Percentiles rank a stretch among this genome's conserved stretches.
Evolutionary conservation across 768 basidiomycete genomes (phyloP).

Genomic region (Termitomyces sp.): DNA sequence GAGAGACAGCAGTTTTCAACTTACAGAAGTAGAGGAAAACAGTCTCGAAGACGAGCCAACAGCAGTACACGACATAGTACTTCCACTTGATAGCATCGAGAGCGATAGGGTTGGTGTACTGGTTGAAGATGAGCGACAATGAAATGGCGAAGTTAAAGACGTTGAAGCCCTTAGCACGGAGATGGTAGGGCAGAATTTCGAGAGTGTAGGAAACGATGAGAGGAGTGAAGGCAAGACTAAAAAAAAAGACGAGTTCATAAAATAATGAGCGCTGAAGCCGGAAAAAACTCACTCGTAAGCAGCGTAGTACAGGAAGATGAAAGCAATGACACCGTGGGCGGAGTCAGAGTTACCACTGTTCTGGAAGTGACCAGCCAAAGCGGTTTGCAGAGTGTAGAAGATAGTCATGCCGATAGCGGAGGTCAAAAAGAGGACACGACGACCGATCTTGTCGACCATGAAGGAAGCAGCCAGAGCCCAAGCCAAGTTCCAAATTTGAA

Average conservation of each 20-base stretch:
- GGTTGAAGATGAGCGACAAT: slow-evolving; percentile 82
- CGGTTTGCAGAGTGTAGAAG: slow-evolving; percentile 67
- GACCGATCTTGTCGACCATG: slow-evolving; percentile 62
- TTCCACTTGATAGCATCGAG: slow-evolving; percentile 64
- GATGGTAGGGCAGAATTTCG: slow-evolving; percentile 79
- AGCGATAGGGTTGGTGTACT: slow-evolving; percentile 84
- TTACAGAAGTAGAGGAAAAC: slow-evolving; percentile 60
- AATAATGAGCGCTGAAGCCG: not conserved
- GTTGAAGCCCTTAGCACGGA: slow-evolving; percentile 86
- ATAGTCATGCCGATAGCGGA: slow-evolving; percentile 57
- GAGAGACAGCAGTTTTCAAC: slow-evolving; percentile 8
- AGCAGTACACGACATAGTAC: slow-evolving; percentile 76
- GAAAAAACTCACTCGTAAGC: slow-evolving; percentile 61
- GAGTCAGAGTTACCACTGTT: slow-evolving; percentile 37
- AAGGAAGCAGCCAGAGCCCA: slow-evolving; percentile 58
- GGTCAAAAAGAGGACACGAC: slow-evolving; percentile 66
- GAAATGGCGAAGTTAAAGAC: slow-evolving; percentile 80
- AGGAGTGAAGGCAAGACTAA: slow-evolving; percentile 74
- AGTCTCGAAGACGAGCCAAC: slow-evolving; percentile 65
- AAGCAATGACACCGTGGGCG: slow-evolving; percentile 72
- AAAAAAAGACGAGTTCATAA: not conserved
- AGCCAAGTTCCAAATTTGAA: slow-evolving; percentile 77
- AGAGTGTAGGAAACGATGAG: slow-evolving; percentile 85
- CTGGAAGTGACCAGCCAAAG: slow-evolving; percentile 56
- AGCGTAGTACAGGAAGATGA: slow-evolving; percentile 82